Evolutionary conservation across 225 moss, liverwort and hornwort species (phyloP), one percentile per base, ranked within the genome.

Genomic region (Polytrichum commune): DNA sequence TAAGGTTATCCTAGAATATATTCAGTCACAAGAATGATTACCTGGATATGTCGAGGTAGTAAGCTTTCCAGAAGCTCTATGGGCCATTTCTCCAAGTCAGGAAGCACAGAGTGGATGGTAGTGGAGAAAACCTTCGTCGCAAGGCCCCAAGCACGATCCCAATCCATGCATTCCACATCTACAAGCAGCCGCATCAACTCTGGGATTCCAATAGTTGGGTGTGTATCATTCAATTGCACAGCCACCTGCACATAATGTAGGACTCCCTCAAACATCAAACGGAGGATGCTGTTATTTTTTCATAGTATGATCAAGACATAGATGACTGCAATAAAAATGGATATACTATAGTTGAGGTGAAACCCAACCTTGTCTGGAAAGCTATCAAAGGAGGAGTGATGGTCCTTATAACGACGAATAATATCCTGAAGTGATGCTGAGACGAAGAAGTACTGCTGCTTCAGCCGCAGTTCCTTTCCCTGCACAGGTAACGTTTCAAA

Each of bases 381-480:
- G 53, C 88, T 84, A 62, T 86, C 83, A 71, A 95, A 91, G 64
- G 86, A 80, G 62, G 83, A 83, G 70, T 83, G 86, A 62, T 86
- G 83, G 64, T 86, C 86, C 75, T 83, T 86, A 60, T 83, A 86
- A 64, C 86, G 86, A 67, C 86, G 83, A 74, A 80, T 86, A 53
- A 86, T 86, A 53, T 91, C 94, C 68, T 95, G 94, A 72, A 95
- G 81, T 64, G 92, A 88, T 74, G 94, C 94, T 78, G 92, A 90
- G 69, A 92, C 94, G 68, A 95, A 92, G 75, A 92, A 95, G 75
- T 89, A 95, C 53, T 95, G 94, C 75, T 95, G 94, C 81, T 95
- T 95, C 78, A 95, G 74, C 53, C 94, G 92, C 74, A 95, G 85
- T 79, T 95, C 92, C 81, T 92, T 95, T 56, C 86, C 86, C 86